Evolutionary conservation across 257 asterid species (phyloP), one percentile per base, ranked within the genome.

Genomic region (Mentha longifolia): DNA sequence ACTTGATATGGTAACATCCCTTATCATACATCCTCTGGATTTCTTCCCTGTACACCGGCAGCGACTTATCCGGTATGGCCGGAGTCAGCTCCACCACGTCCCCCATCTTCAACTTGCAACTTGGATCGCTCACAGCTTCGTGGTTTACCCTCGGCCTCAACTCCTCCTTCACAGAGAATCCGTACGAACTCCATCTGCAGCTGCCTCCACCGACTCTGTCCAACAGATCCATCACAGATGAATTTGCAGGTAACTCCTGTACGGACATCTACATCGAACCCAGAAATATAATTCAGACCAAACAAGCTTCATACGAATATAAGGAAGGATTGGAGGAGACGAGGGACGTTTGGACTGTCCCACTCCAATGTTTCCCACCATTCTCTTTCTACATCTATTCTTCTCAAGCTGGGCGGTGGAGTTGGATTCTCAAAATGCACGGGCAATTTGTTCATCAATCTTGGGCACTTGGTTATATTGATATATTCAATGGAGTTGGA

Each of bases 31-130:
- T 92, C 31, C 98, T 85, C 70, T 85, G 92, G 37, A 92, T 88
- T 85, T 90, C 95, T 73, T 88, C 89, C 74, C 97, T 82, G 74
- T 85, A 90, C 64, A 74, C 85, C 0, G 71, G 73, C 84, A 92
- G 68, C 0, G 96, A 87, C 62, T 85, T 88, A 11, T 92, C 88
- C 0, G 96, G 87, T 64, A 88, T 77, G 3, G 96, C 71, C 2
- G 92, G 95, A 69, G 90, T 86, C 62, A 90, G 55, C 74, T 90
- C 98, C 74, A 92, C 85, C 16, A 92, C 89, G 41, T 92, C 98
- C 13, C 98, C 98, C 98, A 92, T 92, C 54, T 85, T 81, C 47
- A 92, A 82, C 82, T 87, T 88, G 87, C 90, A 85, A 3, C 77
- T 77, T 5, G 95, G 93, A 65, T 92, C 92, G 17, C 74, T 75